Conservation (phyloP, 768 basidiomycete genomes). For the Neoboletus subvelutipes region DNA sequence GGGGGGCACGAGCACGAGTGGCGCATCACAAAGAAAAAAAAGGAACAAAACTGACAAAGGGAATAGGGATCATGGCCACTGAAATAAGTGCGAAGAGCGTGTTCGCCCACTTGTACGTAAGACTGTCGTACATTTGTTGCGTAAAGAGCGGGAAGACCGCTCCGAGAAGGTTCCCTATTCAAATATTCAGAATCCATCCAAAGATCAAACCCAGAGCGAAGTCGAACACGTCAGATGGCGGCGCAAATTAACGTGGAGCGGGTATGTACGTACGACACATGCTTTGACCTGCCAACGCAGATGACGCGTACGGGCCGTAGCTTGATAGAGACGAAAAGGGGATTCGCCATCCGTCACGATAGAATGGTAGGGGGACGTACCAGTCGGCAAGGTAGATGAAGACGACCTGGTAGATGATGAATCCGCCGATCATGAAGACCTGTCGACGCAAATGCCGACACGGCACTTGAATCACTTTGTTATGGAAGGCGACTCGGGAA, state of each 20-base stretch:
- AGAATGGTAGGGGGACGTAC: constrained; percentile 31
- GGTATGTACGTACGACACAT: constrained; percentile 48
- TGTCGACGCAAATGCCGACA: constrained; percentile 19
- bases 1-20: neutral
- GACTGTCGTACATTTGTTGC: constrained; percentile 51
- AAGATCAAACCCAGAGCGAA: constrained; percentile 17
- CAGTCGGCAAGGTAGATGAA: constrained; percentile 67
- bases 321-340: constrained; percentile 18
- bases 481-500: neutral
- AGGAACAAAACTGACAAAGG: constrained; percentile 44
- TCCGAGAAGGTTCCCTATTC: constrained; percentile 48
- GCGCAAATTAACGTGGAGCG: neutral
- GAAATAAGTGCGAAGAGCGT: constrained; percentile 56
- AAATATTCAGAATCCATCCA: constrained; percentile 16
- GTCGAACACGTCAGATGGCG: constrained; percentile 12
- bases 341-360: neutral
- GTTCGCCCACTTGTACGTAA: constrained; percentile 62
- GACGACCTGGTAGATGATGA: constrained; percentile 56
- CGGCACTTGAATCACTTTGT: neutral
- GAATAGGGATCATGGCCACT: constrained; percentile 55
- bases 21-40: neutral
- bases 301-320: constrained; percentile 64
- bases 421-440: constrained; percentile 52
- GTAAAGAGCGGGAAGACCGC: constrained; percentile 65
- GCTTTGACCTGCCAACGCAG: constrained; percentile 67